These are phyloP conservation scores for Prunella vulgaris DNA, from an alignment of 257 asterid genomes.

Conservation along the genomic window DNA sequence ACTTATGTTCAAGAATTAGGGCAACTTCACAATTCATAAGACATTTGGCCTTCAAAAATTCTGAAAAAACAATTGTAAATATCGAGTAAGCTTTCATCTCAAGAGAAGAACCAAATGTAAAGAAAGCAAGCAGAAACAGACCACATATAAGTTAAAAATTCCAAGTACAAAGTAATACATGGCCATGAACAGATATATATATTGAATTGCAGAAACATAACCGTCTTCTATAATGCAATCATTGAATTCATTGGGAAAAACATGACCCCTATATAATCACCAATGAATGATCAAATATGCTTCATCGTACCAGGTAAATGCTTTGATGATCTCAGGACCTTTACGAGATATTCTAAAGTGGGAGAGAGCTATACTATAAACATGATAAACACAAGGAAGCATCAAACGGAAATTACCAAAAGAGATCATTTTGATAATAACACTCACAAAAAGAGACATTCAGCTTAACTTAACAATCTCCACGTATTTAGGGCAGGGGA, in stretches of 20 bases:
- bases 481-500: neutral
- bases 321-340: neutral
- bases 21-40: slow-evolving; percentile 95
- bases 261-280: neutral
- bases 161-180: neutral
- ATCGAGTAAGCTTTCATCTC: slow-evolving; percentile 4
- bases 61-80: slow-evolving; percentile 28
- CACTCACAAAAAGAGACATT: neutral
- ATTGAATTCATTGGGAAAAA: neutral
- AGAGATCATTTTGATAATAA: no score
- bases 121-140: neutral
- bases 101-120: neutral
- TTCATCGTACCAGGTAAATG: neutral
- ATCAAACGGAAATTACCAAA: neutral
- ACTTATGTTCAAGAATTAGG: slow-evolving; percentile 82
- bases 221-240: neutral
- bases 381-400: no score
- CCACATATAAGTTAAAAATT: neutral
- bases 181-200: neutral
- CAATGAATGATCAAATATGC: neutral
- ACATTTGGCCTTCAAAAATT: slow-evolving; percentile 90
- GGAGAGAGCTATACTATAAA: no score
- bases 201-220: neutral
- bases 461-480: neutral
- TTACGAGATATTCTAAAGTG: neutral